Percentiles rank a stretch among this genome's conserved stretches.
Evolutionary conservation across 805 yeast genomes (phyloP).

Genomic region (Schwanniomyces yamadae): DNA sequence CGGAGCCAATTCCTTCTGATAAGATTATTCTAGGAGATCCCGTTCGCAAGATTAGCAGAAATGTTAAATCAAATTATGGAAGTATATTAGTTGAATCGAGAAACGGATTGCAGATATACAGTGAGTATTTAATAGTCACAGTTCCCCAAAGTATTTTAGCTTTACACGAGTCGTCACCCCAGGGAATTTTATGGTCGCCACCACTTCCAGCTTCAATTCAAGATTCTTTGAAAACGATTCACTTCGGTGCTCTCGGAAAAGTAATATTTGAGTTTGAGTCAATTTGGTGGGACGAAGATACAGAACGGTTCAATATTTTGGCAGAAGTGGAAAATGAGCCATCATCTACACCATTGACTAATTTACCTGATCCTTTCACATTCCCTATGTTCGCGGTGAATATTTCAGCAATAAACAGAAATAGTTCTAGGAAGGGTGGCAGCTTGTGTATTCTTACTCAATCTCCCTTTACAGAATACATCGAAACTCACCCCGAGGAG

Average conservation of each 20-base stretch:
- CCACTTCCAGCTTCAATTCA: conserved; percentile 17
- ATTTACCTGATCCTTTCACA: conserved; percentile 46
- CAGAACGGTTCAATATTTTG: conserved; percentile 37
- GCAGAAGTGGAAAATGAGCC: conserved; percentile 4
- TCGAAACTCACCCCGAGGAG: conserved; percentile 47
- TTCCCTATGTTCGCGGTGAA: conserved; percentile 66
- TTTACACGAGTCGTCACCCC: conserved; percentile 31
- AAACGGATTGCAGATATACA: conserved; percentile 27
- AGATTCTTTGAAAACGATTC: conserved; percentile 23
- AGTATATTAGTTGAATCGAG: conserved; percentile 32
- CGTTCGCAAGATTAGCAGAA: conserved; percentile 40
- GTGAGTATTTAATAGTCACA: conserved; percentile 67
- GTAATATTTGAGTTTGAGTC: conserved; percentile 41
- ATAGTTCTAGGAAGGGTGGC: conserved; percentile 35
- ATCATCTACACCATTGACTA: conserved; percentile 5
- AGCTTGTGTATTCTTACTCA: conserved; percentile 67
- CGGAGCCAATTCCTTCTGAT: conserved; percentile 35
- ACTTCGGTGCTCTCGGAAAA: conserved; percentile 43
- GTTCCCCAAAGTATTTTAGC: conserved; percentile 74
- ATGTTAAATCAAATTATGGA: conserved; percentile 11
- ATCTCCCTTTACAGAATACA: conserved; percentile 65
- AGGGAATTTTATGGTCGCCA: conserved; percentile 44
- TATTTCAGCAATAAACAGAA: conserved; percentile 43
- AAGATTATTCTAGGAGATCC: conserved; percentile 41
- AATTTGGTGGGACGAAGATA: conserved; percentile 43